Percentiles rank a stretch among this genome's conserved stretches.
Conservation (phyloP, 306 rosid species). For the Aeschynomene evenia region DNA sequence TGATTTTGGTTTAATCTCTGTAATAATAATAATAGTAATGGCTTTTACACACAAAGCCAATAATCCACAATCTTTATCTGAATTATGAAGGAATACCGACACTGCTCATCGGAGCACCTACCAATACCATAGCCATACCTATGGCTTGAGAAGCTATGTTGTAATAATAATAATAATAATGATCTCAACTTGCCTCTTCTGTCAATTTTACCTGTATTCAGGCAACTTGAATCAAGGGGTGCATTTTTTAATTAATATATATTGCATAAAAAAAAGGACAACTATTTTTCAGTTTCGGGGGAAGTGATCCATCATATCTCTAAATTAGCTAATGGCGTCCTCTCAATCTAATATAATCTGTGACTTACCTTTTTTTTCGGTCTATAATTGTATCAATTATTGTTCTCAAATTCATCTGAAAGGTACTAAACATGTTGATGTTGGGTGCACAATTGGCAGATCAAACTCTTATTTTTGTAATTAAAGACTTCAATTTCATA, state of each 20-base stretch:
- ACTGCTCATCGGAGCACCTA: not conserved
- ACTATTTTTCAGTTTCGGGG: not conserved
- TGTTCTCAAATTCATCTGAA: conserved; percentile 3
- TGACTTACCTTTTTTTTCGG: not conserved
- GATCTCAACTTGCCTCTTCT: not conserved
- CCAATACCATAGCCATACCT: not conserved
- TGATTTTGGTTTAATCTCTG: not conserved
- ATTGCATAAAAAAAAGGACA: not conserved
- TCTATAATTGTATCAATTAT: not conserved
- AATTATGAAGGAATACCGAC: not conserved
- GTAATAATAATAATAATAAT: no score
- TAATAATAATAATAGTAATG: no score
- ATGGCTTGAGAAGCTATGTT: not conserved
- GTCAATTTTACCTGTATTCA: not conserved
- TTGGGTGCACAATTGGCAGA: not conserved
- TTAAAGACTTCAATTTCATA: not conserved
- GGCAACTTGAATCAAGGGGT: not conserved
- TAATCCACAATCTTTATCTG: not conserved
- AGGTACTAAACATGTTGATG: not conserved
- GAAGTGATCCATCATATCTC: not conserved
- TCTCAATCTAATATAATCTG: not conserved
- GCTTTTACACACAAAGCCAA: not conserved
- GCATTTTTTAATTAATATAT: not conserved
- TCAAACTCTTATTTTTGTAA: not conserved
- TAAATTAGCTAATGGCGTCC: not conserved